Evolutionary conservation across 2,329 filamentous ascomycete genomes (phyloP).

Genomic region (Fusarium oxysporum): DNA sequence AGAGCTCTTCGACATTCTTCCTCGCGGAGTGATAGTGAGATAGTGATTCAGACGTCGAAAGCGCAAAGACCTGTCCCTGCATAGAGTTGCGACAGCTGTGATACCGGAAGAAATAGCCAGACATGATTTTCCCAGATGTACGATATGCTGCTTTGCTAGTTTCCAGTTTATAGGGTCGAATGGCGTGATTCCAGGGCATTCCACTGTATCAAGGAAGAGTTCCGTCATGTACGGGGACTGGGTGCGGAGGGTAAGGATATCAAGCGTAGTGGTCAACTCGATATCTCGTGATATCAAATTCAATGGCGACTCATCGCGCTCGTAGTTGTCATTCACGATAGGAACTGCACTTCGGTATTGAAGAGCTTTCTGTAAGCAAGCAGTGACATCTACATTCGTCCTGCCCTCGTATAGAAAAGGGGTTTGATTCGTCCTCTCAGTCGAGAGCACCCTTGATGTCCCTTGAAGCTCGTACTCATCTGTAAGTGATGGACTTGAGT

Average conservation of each 20-base stretch:
- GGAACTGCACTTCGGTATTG: background rate
- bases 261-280: background rate
- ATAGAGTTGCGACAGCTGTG: background rate
- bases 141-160: background rate
- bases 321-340: background rate
- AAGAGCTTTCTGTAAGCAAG: background rate
- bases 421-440: background rate
- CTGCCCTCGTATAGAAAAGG: background rate
- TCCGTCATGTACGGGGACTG: background rate
- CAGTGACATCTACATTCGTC: background rate
- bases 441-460: fast-evolving
- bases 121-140: background rate
- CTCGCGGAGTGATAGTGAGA: background rate
- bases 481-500: background rate
- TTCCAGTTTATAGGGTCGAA: background rate
- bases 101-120: background rate
- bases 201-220: background rate
- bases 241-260: background rate
- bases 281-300: background rate
- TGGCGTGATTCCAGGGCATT: background rate
- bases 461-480: background rate
- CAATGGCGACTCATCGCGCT: background rate
- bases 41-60: background rate
- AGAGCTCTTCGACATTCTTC: background rate
- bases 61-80: background rate